phyloP scores from a whole-genome alignment of 1,284 basidiomycete species.

The Stygiomarasmius scandens region DNA sequence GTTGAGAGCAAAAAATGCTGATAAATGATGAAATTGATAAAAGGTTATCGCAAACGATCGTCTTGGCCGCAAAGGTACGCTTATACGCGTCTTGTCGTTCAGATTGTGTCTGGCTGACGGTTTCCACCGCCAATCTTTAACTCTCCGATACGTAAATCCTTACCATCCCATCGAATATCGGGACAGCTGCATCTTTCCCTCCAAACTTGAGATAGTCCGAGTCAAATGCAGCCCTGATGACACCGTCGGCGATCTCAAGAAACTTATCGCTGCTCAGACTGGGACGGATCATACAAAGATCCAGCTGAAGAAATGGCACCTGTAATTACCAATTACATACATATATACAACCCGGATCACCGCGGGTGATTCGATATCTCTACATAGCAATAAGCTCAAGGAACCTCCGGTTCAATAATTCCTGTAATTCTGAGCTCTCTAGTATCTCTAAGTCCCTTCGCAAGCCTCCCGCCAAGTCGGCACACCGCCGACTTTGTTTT shows the following conservation, averaged over 20 bases:
- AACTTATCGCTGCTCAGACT: constrained; percentile 94
- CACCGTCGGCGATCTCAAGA: constrained; percentile 96
- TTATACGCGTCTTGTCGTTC: neutral
- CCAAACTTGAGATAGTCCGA: constrained; percentile 57
- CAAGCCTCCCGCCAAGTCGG: too few species aligned
- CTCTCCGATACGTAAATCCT: too few species aligned
- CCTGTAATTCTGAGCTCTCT: too few species aligned
- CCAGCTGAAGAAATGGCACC: constrained; percentile 97
- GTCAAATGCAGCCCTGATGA: constrained; percentile 95
- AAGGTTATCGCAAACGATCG: constrained; percentile 97
- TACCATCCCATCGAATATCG: neutral
- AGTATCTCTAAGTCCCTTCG: too few species aligned
- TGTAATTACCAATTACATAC: too few species aligned
- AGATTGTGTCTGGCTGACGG: neutral
- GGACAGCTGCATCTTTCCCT: neutral
- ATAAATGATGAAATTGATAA: neutral
- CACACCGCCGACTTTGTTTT: too few species aligned
- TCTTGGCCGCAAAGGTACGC: constrained; percentile 57
- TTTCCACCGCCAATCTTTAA: too few species aligned
- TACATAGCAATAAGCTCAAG: too few species aligned
- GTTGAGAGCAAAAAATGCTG: neutral
- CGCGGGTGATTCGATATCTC: too few species aligned
- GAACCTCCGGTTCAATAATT: too few species aligned
- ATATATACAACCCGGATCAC: too few species aligned
- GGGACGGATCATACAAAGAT: constrained; percentile 90